Evolutionary conservation across 257 asterid species (phyloP).

Genomic region (Capsicum rhomboideum): DNA sequence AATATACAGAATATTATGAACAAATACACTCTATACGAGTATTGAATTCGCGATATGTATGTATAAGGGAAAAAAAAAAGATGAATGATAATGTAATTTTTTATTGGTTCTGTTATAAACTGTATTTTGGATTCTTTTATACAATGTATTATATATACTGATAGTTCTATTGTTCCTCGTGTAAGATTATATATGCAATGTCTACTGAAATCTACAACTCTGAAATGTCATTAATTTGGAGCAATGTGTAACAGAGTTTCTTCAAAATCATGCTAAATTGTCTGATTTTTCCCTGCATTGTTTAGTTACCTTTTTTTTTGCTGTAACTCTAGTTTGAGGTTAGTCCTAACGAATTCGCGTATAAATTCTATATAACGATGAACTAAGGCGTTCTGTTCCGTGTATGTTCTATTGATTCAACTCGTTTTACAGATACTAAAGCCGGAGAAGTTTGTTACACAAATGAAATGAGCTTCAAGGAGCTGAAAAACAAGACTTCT

Average conservation of each 20-base stretch:
- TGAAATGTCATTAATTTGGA: no score
- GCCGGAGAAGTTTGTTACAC: constrained; percentile 12
- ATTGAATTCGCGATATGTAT: no score
- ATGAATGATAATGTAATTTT: background rate
- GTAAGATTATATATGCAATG: no score
- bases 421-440: background rate
- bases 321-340: background rate
- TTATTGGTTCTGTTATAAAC: background rate
- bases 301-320: background rate
- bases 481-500: constrained; percentile 11
- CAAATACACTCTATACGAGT: background rate
- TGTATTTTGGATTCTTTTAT: background rate
- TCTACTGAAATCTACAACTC: no score
- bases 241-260: no score
- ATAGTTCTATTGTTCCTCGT: background rate
- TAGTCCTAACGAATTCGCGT: background rate
- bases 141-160: background rate
- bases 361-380: background rate
- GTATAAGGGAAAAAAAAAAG: no score
- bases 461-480: constrained; percentile 12
- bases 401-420: background rate
- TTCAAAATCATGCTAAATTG: background rate
- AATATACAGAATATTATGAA: background rate
- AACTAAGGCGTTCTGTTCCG: background rate
- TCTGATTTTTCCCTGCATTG: background rate